These are phyloP conservation scores for Corymbia calophylla DNA, from an alignment of 441 rosid genomes.

Conservation along the genomic window DNA sequence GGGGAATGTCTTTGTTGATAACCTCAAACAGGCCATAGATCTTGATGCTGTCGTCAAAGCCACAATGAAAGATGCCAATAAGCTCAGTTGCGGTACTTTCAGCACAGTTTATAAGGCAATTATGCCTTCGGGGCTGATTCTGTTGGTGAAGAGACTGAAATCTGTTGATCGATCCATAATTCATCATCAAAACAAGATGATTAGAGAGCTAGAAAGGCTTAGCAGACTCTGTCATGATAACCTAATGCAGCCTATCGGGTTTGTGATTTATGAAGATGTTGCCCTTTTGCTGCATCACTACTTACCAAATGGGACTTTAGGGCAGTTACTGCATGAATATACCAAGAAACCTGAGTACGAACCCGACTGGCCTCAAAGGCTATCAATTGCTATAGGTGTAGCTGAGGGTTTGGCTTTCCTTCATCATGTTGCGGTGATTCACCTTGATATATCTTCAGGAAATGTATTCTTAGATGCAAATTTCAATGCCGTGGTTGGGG, in stretches of 20 bases:
- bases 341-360: constrained; percentile 54
- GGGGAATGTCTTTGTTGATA: constrained; percentile 77
- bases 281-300: constrained; percentile 84
- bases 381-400: constrained; percentile 78
- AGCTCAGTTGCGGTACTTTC: constrained; percentile 72
- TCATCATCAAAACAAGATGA: constrained; percentile 90
- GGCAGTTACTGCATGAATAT: constrained; percentile 71
- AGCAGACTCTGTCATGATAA: constrained; percentile 89
- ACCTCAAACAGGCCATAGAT: constrained; percentile 86
- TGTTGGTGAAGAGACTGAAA: constrained; percentile 72
- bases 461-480: constrained; percentile 76
- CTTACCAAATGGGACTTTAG: constrained; percentile 72
- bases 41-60: constrained; percentile 79
- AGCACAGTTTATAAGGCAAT: constrained; percentile 78
- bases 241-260: constrained; percentile 74
- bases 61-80: constrained; percentile 73
- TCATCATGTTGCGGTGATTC: constrained; percentile 86
- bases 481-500: constrained; percentile 73
- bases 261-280: constrained; percentile 80
- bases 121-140: constrained; percentile 87
- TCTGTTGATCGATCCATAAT: constrained; percentile 81
- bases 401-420: constrained; percentile 94
- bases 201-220: constrained; percentile 87
- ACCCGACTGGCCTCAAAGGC: constrained; percentile 91
- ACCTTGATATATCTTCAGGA: constrained; percentile 85